phyloP scores from a whole-genome alignment of 768 basidiomycete species.

The Agaricus sinodeliciosus region DNA sequence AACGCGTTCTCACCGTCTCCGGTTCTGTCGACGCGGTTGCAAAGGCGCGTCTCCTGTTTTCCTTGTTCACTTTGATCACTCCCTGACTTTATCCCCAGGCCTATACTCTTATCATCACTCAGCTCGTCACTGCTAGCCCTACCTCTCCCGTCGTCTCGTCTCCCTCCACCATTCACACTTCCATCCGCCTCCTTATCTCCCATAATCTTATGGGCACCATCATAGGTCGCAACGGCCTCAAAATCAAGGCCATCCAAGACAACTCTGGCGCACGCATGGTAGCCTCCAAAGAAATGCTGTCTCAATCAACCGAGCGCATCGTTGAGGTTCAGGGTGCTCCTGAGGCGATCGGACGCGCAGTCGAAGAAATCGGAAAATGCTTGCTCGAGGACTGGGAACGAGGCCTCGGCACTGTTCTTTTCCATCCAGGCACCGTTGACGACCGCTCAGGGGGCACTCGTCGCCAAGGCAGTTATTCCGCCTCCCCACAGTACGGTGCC shows the following conservation, averaged over 20 bases:
- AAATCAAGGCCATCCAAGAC: constrained; percentile 99
- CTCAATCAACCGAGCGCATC: constrained; percentile 97
- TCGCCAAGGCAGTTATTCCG: constrained; percentile 38
- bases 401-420: constrained; percentile 88
- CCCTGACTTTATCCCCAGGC: constrained; percentile 46
- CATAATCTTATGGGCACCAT: constrained; percentile 99
- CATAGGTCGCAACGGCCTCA: constrained; percentile 92
- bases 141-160: constrained; percentile 65
- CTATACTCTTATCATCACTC: constrained; percentile 89
- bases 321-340: constrained; percentile 96
- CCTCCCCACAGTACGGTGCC: neutral
- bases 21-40: constrained; percentile 91
- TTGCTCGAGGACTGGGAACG: constrained; percentile 96
- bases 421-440: constrained; percentile 87
- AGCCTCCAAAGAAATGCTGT: constrained; percentile 97
- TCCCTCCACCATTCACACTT: constrained; percentile 71
- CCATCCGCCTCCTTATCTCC: constrained; percentile 94
- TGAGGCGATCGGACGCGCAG: constrained; percentile 87
- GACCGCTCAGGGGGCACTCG: constrained; percentile 53
- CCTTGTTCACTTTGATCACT: neutral
- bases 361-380: constrained; percentile 94
- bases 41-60: constrained; percentile 46
- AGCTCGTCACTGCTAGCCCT: constrained; percentile 79
- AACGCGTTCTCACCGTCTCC: constrained; percentile 92
- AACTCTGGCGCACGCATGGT: constrained; percentile 95